phyloP scores from a whole-genome alignment of 148 eudicot genomes.

The Simmondsia chinensis region DNA sequence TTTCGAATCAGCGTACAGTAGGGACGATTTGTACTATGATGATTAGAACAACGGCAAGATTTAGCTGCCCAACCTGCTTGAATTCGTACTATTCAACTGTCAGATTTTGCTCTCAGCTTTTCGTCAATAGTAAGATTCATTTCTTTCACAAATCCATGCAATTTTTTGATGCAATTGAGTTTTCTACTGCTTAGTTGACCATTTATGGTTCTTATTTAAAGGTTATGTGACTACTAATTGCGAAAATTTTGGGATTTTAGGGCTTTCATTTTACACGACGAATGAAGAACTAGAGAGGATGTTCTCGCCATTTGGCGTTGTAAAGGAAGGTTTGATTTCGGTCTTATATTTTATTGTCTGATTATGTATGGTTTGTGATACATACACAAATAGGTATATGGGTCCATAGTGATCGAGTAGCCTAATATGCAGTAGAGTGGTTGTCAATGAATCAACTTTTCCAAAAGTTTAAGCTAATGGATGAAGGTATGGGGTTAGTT shows the following conservation, averaged over 20 bases:
- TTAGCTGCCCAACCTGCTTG: slow-evolving; percentile 4
- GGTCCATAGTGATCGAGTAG: no score
- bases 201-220: not conserved
- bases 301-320: slow-evolving; percentile 50
- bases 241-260: no score
- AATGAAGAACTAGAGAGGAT: slow-evolving; percentile 27
- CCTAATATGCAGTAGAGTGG: no score
- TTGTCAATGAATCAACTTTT: no score
- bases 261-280: slow-evolving; percentile 58
- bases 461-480: no score
- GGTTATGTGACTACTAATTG: not conserved
- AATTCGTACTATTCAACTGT: slow-evolving; percentile 5
- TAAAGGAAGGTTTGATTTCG: slow-evolving; percentile 30
- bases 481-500: no score
- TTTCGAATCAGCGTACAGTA: no score
- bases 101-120: slow-evolving; percentile 29
- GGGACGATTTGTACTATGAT: no score
- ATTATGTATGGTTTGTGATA: not conserved
- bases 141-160: slow-evolving; percentile 6
- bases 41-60: slow-evolving; percentile 11
- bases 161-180: not conserved
- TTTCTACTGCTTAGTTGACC: not conserved
- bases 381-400: no score
- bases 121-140: slow-evolving; percentile 39
- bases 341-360: not conserved